These are phyloP conservation scores for Mucor indicus DNA, from an alignment of 371 early-diverging fungal genomes.

Conservation along the genomic window DNA sequence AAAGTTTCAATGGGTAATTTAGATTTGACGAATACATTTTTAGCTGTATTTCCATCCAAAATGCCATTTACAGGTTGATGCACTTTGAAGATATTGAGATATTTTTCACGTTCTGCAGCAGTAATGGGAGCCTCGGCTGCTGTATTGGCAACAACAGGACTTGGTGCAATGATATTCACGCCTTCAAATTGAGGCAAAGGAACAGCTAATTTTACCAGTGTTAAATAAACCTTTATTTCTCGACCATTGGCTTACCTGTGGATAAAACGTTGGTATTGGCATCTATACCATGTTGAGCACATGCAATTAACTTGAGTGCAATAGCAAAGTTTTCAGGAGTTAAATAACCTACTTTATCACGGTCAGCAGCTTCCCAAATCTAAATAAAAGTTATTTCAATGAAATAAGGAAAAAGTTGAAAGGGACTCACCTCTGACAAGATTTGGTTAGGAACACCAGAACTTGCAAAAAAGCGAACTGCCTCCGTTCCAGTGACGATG, in stretches of 20 bases:
- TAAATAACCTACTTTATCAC: slow-evolving; percentile 29
- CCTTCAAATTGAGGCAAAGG: slow-evolving; percentile 62
- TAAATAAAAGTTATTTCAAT: slow-evolving; percentile 18
- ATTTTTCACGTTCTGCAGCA: slow-evolving; percentile 42
- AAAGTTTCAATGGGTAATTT: slow-evolving; percentile 39
- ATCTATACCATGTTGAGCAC: slow-evolving; percentile 68
- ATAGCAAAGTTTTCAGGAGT: slow-evolving; percentile 28
- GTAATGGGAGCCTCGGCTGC: slow-evolving; percentile 15
- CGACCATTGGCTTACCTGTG: slow-evolving; percentile 21
- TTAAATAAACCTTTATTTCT: neutral
- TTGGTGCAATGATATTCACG: slow-evolving; percentile 13
- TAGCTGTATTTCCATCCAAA: slow-evolving; percentile 38
- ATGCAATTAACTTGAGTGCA: slow-evolving; percentile 34
- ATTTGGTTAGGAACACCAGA: slow-evolving; percentile 70
- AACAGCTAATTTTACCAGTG: slow-evolving; percentile 17
- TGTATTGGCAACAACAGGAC: slow-evolving; percentile 19
- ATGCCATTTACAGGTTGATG: slow-evolving; percentile 41
- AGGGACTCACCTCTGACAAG: slow-evolving; percentile 64
- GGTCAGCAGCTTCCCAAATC: slow-evolving; percentile 55
- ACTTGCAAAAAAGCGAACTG: slow-evolving; percentile 82
- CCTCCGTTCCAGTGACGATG: slow-evolving; percentile 70
- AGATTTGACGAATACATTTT: slow-evolving; percentile 41
- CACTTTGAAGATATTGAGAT: slow-evolving; percentile 35
- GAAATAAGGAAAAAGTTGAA: neutral
- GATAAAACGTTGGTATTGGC: slow-evolving; percentile 30